A percentile compares a stretch with the other conserved stretches of the same genome.
These are phyloP conservation scores for Herpotrichia juniperi DNA, from an alignment of 2,329 filamentous ascomycete species.

Conservation along the genomic window DNA sequence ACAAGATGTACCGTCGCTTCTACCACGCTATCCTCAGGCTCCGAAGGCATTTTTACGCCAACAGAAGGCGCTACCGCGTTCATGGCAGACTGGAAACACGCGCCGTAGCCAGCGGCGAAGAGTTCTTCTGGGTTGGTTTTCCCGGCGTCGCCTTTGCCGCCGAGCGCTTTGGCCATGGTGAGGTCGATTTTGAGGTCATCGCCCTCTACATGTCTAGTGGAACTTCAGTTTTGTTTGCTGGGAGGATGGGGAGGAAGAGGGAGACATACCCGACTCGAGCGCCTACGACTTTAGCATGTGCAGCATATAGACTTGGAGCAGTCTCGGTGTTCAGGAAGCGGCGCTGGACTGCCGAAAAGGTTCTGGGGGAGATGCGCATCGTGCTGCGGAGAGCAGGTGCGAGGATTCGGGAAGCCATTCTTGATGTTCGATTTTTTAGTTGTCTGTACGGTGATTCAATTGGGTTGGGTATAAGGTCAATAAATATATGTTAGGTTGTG, in stretches of 20 bases:
- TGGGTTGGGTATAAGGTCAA: too few relatives aligned
- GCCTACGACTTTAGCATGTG: conserved; percentile 47
- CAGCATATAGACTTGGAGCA: conserved; percentile 47
- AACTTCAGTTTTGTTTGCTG: background rate
- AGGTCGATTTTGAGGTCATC: conserved; percentile 47
- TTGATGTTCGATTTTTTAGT: background rate
- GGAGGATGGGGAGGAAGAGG: background rate
- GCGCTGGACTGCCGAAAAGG: conserved; percentile 6
- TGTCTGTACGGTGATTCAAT: too few relatives aligned
- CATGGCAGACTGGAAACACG: conserved; percentile 57
- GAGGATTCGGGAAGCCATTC: background rate
- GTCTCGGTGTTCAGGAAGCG: conserved; percentile 48
- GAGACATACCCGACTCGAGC: conserved; percentile 37
- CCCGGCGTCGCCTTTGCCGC: conserved; percentile 47
- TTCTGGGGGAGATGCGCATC: background rate
- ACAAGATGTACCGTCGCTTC: conserved; percentile 52
- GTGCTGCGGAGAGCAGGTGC: background rate
- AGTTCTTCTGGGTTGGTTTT: conserved; percentile 56
- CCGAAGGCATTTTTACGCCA: conserved; percentile 50
- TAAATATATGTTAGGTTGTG: too few relatives aligned
- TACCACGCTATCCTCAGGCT: conserved; percentile 47
- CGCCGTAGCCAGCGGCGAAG: conserved; percentile 56
- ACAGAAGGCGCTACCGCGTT: conserved; percentile 49
- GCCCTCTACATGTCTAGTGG: conserved; percentile 35
- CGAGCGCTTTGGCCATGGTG: conserved; percentile 52